Percentiles rank a stretch among this genome's conserved stretches.
phyloP scores from a whole-genome alignment of 805 yeast genomes.

The Sugiyamaella mastotermitis region DNA sequence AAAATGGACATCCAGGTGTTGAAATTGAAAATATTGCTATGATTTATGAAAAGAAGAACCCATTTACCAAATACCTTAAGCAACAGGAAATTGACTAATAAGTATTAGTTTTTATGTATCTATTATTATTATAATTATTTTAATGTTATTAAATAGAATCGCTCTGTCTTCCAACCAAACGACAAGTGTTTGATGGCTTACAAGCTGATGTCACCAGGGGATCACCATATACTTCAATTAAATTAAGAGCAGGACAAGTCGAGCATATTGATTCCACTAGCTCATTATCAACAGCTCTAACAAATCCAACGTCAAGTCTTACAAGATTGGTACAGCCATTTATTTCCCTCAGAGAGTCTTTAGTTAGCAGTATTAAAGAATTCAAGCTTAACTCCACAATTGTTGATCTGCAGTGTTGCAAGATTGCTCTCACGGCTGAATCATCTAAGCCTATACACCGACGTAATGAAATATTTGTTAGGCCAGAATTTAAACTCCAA shows the following conservation, averaged over 20 bases:
- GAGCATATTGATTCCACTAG: slow-evolving; percentile 51
- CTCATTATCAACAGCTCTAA: slow-evolving; percentile 66
- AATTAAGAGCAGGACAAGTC: slow-evolving; percentile 54
- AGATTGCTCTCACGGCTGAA: slow-evolving; percentile 49
- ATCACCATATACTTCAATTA: slow-evolving; percentile 73
- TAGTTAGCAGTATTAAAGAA: slow-evolving; percentile 56
- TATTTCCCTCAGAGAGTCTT: slow-evolving; percentile 27
- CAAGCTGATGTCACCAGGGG: slow-evolving; percentile 22
- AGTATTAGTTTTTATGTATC: too few relatives aligned
- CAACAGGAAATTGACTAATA: neutral
- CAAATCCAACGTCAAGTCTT: slow-evolving; percentile 72
- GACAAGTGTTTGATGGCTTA: neutral
- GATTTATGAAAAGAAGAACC: neutral
- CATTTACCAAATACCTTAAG: neutral
- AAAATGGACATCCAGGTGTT: slow-evolving; percentile 23
- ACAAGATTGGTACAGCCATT: slow-evolving; percentile 52
- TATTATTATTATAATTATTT: too few relatives aligned
- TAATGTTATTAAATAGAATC: slow-evolving; percentile 1
- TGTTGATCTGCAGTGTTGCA: slow-evolving; percentile 59
- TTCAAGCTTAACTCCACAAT: slow-evolving; percentile 68
- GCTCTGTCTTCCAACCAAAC: slow-evolving; percentile 12
- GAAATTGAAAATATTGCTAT: slow-evolving; percentile 11
- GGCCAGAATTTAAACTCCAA: slow-evolving; percentile 46
- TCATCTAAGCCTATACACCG: slow-evolving; percentile 66
- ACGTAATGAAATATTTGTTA: slow-evolving; percentile 53